Percentiles rank a stretch among this genome's conserved stretches.
Evolutionary conservation across 768 basidiomycete genomes (phyloP).

Genomic region (Boletus patriciae): DNA sequence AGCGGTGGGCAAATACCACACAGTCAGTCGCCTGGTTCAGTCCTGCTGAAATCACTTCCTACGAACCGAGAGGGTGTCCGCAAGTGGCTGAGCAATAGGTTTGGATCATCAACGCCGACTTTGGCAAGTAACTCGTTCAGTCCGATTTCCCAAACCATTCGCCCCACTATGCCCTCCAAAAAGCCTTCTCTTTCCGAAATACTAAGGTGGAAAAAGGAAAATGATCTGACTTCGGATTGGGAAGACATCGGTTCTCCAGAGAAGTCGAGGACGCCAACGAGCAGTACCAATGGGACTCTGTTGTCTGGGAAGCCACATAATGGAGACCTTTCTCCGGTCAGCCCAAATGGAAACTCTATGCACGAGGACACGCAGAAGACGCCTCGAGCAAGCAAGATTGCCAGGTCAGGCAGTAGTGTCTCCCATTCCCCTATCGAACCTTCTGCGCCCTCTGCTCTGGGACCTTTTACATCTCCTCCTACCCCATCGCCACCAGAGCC

Average conservation of each 20-base stretch:
- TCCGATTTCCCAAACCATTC: slow-evolving; percentile 34
- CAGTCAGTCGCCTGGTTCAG: slow-evolving; percentile 37
- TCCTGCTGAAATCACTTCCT: slow-evolving; percentile 51
- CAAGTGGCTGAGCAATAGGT: slow-evolving; percentile 72
- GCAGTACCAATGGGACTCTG: slow-evolving; percentile 39
- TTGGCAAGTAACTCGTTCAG: slow-evolving; percentile 38
- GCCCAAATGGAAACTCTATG: slow-evolving; percentile 27
- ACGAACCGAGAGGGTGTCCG: slow-evolving; percentile 77
- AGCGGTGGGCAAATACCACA: slow-evolving; percentile 30
- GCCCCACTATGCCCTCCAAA: slow-evolving; percentile 46
- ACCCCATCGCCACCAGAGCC: slow-evolving; percentile 54
- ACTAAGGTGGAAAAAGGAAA: slow-evolving; percentile 55
- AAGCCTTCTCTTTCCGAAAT: slow-evolving; percentile 71
- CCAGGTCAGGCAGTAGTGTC: slow-evolving; percentile 26
- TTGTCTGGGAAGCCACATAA: slow-evolving; percentile 26
- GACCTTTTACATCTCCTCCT: slow-evolving; percentile 38
- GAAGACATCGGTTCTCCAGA: slow-evolving; percentile 54
- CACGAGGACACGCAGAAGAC: slow-evolving; percentile 36
- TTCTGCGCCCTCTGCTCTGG: slow-evolving; percentile 20
- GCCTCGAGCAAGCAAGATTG: slow-evolving; percentile 36
- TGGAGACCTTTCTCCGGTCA: slow-evolving; percentile 32
- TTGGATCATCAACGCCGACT: slow-evolving; percentile 45
- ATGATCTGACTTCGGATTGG: slow-evolving; percentile 59
- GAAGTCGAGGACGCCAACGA: slow-evolving; percentile 51
- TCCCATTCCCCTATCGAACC: slow-evolving; percentile 23